Evolutionary conservation across 192 early-diverging fungal species (phyloP), one percentile per base, ranked within the genome.

Genomic region (Rhizophagus prolifer): DNA sequence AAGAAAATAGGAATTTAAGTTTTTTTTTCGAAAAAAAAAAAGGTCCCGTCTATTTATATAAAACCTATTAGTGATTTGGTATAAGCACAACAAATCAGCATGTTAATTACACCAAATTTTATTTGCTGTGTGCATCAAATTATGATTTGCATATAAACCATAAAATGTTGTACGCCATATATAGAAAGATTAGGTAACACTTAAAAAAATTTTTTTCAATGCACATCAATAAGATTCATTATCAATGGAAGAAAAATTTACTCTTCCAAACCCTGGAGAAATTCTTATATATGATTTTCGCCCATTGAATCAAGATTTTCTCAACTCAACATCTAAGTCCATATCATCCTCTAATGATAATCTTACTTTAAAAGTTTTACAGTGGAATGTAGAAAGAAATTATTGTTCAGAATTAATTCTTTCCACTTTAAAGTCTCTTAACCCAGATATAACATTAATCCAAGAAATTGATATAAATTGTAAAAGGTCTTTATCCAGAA

Each of bases 331-430:
- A 58, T 54, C 6, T 4, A 8, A 58, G 28, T 1, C 12, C 28
- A 21, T 26, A 47, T 21, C 74, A 46, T 3, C 58, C 5, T 60
- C 30, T 30, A 28, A 34, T 10, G 19, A 50, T 34, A 36, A 36
- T 31, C 2, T 23, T 7, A 84, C 88, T 5, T 79, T 93, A 34
- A 88, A 90, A 28, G 86, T 89, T 26, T 73, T 94, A 19, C 92
- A 94, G 74, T 94, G 93, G 93, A 94, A 94, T 76, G 91, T 94
- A 64, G 93, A 94, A 77, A 89, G 93, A 61, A 92, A 92, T 69
- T 93, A 93, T 87, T 82, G 88, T 80, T 78, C 92, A 0, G 85
- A 89, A 2, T 81, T 83, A 10, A 89, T 93, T 30, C 68, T 93
- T 1, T 81, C 79, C 2, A 85, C 80, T 9, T 75, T 94, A 6